phyloP scores from a whole-genome alignment of 331 rosid genomes.

The Rosa hybrid region DNA sequence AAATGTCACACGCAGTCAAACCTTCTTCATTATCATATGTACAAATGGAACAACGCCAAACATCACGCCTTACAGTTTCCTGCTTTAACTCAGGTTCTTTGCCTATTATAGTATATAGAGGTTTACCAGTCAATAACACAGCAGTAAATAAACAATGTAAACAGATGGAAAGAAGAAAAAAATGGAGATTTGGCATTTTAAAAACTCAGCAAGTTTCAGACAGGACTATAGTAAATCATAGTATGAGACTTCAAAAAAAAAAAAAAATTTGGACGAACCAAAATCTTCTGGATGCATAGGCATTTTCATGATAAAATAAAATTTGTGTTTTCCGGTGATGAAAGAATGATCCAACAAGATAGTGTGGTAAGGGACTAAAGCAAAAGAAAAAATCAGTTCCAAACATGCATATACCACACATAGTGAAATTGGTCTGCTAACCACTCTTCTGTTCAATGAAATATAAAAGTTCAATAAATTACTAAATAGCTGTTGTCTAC shows the following conservation, averaged over 20 bases:
- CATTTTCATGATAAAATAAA: not conserved
- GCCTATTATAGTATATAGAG: constrained; percentile 41
- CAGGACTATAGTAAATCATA: not conserved
- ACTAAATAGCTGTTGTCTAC: not conserved
- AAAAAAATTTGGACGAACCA: not conserved
- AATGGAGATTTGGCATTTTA: not conserved
- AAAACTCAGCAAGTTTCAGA: not conserved
- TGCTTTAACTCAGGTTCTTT: constrained; percentile 41
- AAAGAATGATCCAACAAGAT: constrained; percentile 1
- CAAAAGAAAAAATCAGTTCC: not conserved
- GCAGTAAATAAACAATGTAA: not conserved
- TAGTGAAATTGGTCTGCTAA: not conserved
- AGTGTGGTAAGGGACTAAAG: not conserved
- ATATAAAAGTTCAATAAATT: not conserved
- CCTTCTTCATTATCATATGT: constrained; percentile 82
- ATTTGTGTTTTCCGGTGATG: not conserved
- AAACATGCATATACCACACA: constrained; percentile 9
- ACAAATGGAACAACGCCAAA: constrained; percentile 86
- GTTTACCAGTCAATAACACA: constrained; percentile 1
- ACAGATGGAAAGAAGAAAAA: not conserved
- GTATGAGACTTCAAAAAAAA: not conserved
- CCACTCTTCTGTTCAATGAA: not conserved
- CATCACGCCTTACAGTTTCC: constrained; percentile 39
- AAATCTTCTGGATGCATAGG: not conserved
- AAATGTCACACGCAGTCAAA: constrained; percentile 74